A percentile compares a stretch with the other conserved stretches of the same genome.
Evolutionary conservation across 768 basidiomycete genomes (phyloP).

Genomic region (Russula sp.): DNA sequence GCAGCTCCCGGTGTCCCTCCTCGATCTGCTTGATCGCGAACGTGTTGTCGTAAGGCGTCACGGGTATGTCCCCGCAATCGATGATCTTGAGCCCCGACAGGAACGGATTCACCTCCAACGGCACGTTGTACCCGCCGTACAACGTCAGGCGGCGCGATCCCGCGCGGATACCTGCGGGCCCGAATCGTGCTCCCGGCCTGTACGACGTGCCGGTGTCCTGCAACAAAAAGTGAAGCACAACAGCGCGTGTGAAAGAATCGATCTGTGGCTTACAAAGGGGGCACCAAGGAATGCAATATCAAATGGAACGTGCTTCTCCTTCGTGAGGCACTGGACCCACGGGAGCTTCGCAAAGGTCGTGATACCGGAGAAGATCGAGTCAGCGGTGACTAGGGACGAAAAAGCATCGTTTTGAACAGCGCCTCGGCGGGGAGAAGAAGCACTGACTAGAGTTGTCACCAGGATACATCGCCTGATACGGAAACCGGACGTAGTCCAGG

Average conservation of each 20-base stretch:
- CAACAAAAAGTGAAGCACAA: background rate
- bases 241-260: background rate
- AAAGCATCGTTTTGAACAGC: background rate
- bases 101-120: slow-evolving; percentile 68
- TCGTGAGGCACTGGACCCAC: slow-evolving; percentile 70
- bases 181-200: slow-evolving; percentile 78
- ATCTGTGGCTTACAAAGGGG: slow-evolving; percentile 47
- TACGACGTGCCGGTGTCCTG: slow-evolving; percentile 72
- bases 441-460: slow-evolving; percentile 48
- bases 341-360: slow-evolving; percentile 85
- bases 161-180: slow-evolving; percentile 75
- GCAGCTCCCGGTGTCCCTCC: slow-evolving; percentile 58
- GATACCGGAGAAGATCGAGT: slow-evolving; percentile 77
- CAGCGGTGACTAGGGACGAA: slow-evolving; percentile 49
- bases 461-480: slow-evolving; percentile 53
- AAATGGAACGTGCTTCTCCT: slow-evolving; percentile 47
- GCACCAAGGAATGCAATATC: slow-evolving; percentile 83
- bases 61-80: slow-evolving; percentile 73
- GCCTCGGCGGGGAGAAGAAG: background rate
- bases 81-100: slow-evolving; percentile 57
- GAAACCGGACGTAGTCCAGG: slow-evolving; percentile 59
- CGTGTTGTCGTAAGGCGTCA: slow-evolving; percentile 72
- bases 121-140: slow-evolving; percentile 75
- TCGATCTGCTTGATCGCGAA: slow-evolving; percentile 71
- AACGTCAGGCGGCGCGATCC: slow-evolving; percentile 70